A percentile compares a stretch with the other conserved stretches of the same genome.
These are phyloP conservation scores for Elaeagnus macrophylla DNA, from an alignment of 306 rosid species.

Conservation along the genomic window DNA sequence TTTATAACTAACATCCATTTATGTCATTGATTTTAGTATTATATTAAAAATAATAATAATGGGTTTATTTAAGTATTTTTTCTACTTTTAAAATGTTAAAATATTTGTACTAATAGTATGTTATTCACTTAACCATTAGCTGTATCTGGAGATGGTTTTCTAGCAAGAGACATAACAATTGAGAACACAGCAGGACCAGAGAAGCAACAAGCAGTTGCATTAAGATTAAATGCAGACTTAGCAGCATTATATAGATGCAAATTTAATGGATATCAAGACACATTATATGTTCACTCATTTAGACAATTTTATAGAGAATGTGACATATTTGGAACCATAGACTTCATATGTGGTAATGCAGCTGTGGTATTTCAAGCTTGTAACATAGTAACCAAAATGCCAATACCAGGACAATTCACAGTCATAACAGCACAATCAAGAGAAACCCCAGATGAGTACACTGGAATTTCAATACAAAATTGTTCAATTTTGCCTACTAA, in stretches of 20 bases:
- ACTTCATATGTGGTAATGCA: slow-evolving; percentile 72
- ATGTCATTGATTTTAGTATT: too few species aligned
- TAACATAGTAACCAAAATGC: slow-evolving; percentile 46
- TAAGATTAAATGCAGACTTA: slow-evolving; percentile 36
- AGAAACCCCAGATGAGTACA: slow-evolving; percentile 45
- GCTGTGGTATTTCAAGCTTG: slow-evolving; percentile 59
- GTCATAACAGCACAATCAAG: slow-evolving; percentile 67
- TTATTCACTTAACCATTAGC: slow-evolving; percentile 13
- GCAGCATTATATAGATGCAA: slow-evolving; percentile 41
- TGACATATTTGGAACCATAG: slow-evolving; percentile 64
- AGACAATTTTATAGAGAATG: slow-evolving; percentile 83
- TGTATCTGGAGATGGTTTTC: slow-evolving; percentile 48
- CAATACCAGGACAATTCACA: slow-evolving; percentile 49
- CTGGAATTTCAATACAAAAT: slow-evolving; percentile 73
- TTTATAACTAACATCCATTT: too few species aligned
- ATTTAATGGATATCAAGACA: slow-evolving; percentile 60
- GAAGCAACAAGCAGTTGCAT: slow-evolving; percentile 48
- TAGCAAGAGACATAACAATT: slow-evolving; percentile 47
- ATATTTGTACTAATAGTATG: too few species aligned
- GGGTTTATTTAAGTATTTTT: too few species aligned
- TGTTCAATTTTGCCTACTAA: slow-evolving; percentile 47
- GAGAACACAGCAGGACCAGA: slow-evolving; percentile 46
- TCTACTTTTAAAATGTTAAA: too few species aligned
- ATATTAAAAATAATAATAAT: too few species aligned
- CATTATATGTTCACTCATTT: slow-evolving; percentile 60